phyloP scores from a whole-genome alignment of 371 early-diverging fungal species.

The Gilbertella persicaria region DNA sequence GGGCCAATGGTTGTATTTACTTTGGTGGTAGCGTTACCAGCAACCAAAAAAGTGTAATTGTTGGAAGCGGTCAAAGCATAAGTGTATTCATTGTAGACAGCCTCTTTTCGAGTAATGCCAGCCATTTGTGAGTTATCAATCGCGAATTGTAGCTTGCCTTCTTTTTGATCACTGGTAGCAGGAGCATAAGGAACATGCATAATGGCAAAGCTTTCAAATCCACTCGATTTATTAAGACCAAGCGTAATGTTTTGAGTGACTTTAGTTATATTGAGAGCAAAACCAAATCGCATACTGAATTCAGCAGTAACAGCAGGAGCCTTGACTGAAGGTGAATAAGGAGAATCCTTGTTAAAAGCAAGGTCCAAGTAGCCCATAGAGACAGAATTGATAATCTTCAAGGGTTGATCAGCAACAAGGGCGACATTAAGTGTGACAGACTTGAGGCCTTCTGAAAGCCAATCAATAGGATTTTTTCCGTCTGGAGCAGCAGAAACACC shows the following conservation, averaged over 20 bases:
- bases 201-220: slow-evolving; percentile 45
- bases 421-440: slow-evolving; percentile 54
- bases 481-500: slow-evolving; percentile 65
- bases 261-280: slow-evolving; percentile 53
- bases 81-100: slow-evolving; percentile 51
- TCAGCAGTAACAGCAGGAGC: slow-evolving; percentile 56
- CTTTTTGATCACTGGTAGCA: slow-evolving; percentile 46
- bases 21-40: slow-evolving; percentile 56
- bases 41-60: slow-evolving; percentile 47
- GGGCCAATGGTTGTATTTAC: slow-evolving; percentile 62
- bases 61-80: slow-evolving; percentile 50
- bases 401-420: slow-evolving; percentile 38
- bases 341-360: slow-evolving; percentile 44
- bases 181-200: slow-evolving; percentile 48
- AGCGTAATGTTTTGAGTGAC: slow-evolving; percentile 56
- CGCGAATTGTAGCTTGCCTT: slow-evolving; percentile 53
- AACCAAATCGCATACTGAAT: slow-evolving; percentile 60
- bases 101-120: slow-evolving; percentile 42
- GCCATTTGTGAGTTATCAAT: slow-evolving; percentile 41
- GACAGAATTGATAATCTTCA: slow-evolving; percentile 57
- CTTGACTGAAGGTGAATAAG: slow-evolving; percentile 52
- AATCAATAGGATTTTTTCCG: slow-evolving; percentile 54
- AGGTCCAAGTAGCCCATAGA: slow-evolving; percentile 59
- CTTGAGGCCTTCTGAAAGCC: slow-evolving; percentile 62
- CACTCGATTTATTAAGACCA: slow-evolving; percentile 27